phyloP scores from a whole-genome alignment of 768 basidiomycete genomes.

The Tulasnella calospora region DNA sequence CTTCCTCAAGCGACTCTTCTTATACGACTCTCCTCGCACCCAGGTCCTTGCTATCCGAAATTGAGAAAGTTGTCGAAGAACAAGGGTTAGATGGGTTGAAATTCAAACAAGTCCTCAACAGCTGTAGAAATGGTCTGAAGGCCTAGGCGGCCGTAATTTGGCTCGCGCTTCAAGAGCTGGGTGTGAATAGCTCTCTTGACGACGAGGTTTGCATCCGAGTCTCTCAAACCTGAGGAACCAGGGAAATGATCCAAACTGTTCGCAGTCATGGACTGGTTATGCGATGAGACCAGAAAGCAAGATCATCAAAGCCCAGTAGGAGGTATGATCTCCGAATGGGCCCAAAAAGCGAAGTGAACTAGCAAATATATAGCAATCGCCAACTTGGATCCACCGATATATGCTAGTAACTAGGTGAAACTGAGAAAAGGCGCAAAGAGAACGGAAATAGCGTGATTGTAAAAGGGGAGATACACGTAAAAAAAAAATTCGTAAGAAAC shows the following conservation, averaged over 20 bases:
- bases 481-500: neutral
- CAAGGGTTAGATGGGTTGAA: constrained; percentile 43
- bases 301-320: no score
- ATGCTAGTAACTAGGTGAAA: neutral
- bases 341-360: no score
- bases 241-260: neutral
- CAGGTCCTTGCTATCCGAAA: constrained; percentile 52
- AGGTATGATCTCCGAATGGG: no score
- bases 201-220: constrained; percentile 64
- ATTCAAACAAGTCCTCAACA: constrained; percentile 64
- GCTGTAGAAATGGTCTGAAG: constrained; percentile 98
- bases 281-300: constrained; percentile 39
- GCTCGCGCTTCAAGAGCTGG: constrained; percentile 78
- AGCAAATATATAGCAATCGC: neutral
- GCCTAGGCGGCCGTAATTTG: constrained; percentile 90
- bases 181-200: constrained; percentile 57
- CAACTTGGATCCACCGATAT: neutral
- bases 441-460: neutral
- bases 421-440: neutral
- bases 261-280: constrained; percentile 89
- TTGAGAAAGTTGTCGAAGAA: constrained; percentile 60
- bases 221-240: no score
- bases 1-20: constrained; percentile 42
- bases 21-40: constrained; percentile 51
- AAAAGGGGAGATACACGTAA: neutral